phyloP scores from a whole-genome alignment of 2,329 filamentous ascomycete genomes.

The Penicillium sp. region DNA sequence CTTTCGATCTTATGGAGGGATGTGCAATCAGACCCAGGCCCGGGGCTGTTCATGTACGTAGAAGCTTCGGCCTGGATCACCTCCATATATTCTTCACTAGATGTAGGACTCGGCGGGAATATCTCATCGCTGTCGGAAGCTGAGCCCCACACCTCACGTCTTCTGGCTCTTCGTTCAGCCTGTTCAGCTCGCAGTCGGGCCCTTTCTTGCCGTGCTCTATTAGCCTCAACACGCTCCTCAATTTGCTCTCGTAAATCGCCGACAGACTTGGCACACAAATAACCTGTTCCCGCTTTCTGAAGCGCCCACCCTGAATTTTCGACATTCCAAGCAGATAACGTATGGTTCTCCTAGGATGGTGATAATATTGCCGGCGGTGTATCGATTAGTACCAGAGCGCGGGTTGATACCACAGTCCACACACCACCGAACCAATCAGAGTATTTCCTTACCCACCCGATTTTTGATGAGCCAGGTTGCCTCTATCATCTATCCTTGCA shows the following conservation, averaged over 20 bases:
- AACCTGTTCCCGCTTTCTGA: constrained; percentile 1
- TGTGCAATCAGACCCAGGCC: constrained; percentile 10
- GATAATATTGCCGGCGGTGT: constrained; percentile 3
- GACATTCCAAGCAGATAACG: constrained; percentile 7
- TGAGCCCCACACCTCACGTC: constrained; percentile 2
- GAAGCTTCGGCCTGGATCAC: no score
- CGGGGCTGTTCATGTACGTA: constrained; percentile 5
- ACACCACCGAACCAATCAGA: constrained; percentile 11
- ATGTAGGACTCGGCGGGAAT: constrained; percentile 2
- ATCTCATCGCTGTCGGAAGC: constrained; percentile 6
- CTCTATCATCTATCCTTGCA: no score
- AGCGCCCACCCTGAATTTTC: constrained; percentile 3
- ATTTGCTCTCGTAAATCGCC: constrained; percentile 5
- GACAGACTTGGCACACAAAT: constrained; percentile 6
- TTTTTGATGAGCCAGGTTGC: no score
- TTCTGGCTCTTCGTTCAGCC: constrained; percentile 7
- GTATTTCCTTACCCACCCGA: no score
- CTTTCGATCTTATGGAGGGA: neutral
- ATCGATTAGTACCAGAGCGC: constrained; percentile 6
- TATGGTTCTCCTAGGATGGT: constrained; percentile 1
- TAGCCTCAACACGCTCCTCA: constrained; percentile 1
- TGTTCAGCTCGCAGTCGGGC: neutral
- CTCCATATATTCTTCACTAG: constrained; percentile 5
- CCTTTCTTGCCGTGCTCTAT: constrained; percentile 2
- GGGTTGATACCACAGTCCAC: constrained; percentile 9